These are phyloP conservation scores for Lactarius quietus DNA, from an alignment of 768 basidiomycete genomes.

Conservation along the genomic window DNA sequence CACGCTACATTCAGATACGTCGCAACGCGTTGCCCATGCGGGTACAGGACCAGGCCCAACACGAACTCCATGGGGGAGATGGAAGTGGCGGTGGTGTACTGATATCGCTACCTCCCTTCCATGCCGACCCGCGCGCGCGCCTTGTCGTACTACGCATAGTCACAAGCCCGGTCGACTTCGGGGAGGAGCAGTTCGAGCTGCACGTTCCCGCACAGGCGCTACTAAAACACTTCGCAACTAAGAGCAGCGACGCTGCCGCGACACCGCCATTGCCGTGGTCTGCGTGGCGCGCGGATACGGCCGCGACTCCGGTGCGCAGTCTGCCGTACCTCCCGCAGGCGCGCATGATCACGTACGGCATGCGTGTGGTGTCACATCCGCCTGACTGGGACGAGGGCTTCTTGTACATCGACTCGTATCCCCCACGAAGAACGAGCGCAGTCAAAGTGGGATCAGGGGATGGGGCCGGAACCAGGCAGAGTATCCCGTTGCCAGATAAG, in stretches of 20 bases:
- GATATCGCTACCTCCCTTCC: neutral
- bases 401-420: slow-evolving; percentile 14
- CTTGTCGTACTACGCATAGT: slow-evolving; percentile 8
- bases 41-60: neutral
- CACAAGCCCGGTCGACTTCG: slow-evolving; percentile 12
- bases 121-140: slow-evolving; percentile 14
- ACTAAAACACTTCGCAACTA: neutral
- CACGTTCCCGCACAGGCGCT: slow-evolving; percentile 8
- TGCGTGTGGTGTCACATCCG: slow-evolving; percentile 9
- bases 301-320: neutral
- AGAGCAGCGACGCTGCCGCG: neutral
- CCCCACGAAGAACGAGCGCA: neutral
- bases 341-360: slow-evolving; percentile 14
- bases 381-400: slow-evolving; percentile 12
- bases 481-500: neutral
- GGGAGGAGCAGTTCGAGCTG: slow-evolving; percentile 18
- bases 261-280: slow-evolving; percentile 4
- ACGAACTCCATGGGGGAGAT: neutral
- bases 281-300: neutral
- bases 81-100: neutral
- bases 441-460: no score
- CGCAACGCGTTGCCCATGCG: slow-evolving; percentile 14
- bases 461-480: neutral
- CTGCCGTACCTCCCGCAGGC: slow-evolving; percentile 9
- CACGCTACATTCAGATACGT: slow-evolving; percentile 14